Evolutionary conservation across 495 filamentous ascomycete species (phyloP).

Genomic region (Margaritispora aquatica): DNA sequence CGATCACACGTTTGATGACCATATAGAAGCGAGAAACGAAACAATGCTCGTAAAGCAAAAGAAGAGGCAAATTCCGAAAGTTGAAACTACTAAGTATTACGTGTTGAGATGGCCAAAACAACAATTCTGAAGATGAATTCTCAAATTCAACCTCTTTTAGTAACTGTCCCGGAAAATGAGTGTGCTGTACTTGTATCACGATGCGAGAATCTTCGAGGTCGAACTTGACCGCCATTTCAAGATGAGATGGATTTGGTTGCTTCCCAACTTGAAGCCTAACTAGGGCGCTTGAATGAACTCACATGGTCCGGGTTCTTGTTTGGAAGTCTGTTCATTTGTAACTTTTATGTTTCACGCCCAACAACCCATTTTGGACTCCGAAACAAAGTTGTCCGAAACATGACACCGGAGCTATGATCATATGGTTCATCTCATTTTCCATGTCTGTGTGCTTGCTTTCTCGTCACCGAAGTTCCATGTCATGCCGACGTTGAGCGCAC

Average conservation of each 20-base stretch:
- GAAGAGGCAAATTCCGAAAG: not conserved
- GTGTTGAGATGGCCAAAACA: too few relatives aligned
- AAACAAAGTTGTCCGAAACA: not conserved
- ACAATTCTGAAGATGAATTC: not conserved
- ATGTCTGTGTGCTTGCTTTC: conserved; percentile 34
- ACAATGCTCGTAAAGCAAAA: not conserved
- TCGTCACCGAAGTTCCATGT: conserved; percentile 33
- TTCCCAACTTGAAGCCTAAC: too few relatives aligned
- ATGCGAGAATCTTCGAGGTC: not conserved
- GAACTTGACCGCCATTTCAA: not conserved
- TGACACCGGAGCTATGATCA: not conserved
- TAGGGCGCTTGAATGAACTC: too few relatives aligned
- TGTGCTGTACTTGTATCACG: not conserved
- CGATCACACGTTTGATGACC: not conserved
- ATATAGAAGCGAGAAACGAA: not conserved
- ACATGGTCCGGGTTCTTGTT: not conserved
- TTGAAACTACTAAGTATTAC: not conserved
- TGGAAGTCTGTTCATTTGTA: not conserved
- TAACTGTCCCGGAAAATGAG: not conserved
- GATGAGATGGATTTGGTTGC: too few relatives aligned
- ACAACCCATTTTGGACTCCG: not conserved
- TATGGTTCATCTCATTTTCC: conserved; percentile 30
- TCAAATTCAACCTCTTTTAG: not conserved
- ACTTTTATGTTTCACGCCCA: not conserved
- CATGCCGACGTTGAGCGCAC: conserved; percentile 39